Evolutionary conservation across 176 grass and related monocot species (phyloP).

Genomic region (Carex myosuroides): DNA sequence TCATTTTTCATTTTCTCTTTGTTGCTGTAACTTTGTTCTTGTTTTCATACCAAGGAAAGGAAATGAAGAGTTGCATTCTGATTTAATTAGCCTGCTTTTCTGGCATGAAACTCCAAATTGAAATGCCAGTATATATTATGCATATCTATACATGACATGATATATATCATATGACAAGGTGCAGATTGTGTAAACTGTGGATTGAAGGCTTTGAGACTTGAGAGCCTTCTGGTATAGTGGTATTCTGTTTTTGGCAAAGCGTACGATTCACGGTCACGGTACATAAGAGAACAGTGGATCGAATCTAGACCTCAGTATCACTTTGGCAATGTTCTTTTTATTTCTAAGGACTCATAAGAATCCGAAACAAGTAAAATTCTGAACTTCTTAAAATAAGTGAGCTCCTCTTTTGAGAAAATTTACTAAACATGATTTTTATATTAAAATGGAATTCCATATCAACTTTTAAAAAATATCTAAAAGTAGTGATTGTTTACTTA

Average conservation of each 20-base stretch:
- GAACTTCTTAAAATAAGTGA: background rate
- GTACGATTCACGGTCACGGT: background rate
- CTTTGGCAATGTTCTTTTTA: background rate
- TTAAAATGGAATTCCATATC: no score
- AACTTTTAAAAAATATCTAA: no score
- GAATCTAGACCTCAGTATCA: background rate
- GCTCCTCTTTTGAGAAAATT: no score
- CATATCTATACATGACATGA: background rate
- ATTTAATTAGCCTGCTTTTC: background rate
- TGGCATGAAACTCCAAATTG: background rate
- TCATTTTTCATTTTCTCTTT: background rate
- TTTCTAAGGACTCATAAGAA: background rate
- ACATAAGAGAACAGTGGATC: background rate
- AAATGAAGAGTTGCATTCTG: slow-evolving; percentile 15
- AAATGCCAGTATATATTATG: background rate
- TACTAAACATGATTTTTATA: no score
- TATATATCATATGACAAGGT: background rate
- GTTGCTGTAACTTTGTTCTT: slow-evolving; percentile 1
- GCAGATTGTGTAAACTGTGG: background rate
- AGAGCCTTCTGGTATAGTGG: background rate
- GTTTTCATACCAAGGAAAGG: background rate
- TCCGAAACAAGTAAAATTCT: background rate
- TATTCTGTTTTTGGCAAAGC: background rate
- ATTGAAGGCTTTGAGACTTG: background rate
- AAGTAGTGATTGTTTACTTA: no score